Conservation (phyloP, 1,139 yeast genomes). For the Nakaseomyces sp. region DNA sequence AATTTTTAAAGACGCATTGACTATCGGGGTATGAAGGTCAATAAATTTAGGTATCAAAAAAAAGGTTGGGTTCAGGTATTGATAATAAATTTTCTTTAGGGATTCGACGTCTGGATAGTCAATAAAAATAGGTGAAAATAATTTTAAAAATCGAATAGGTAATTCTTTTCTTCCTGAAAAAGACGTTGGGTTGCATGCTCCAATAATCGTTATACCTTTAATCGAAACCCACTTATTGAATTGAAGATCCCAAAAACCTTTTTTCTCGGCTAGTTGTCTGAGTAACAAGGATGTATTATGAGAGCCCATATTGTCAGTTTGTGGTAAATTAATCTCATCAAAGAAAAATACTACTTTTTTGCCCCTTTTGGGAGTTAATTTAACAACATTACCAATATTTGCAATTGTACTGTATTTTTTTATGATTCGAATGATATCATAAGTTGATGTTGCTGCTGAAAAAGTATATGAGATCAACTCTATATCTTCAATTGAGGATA, state of each 20-base stretch:
- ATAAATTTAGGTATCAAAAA: slow-evolving; percentile 55
- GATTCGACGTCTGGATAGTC: slow-evolving; percentile 72
- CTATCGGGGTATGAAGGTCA: slow-evolving; percentile 45
- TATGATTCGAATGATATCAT: slow-evolving; percentile 51
- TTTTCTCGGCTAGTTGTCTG: slow-evolving; percentile 63
- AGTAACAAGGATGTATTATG: slow-evolving; percentile 68
- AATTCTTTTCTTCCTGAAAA: slow-evolving; percentile 66
- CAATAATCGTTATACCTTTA: slow-evolving; percentile 71
- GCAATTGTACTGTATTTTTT: slow-evolving; percentile 66
- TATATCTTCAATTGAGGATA: slow-evolving; percentile 49
- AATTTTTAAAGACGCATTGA: slow-evolving; percentile 58
- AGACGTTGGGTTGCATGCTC: slow-evolving; percentile 87
- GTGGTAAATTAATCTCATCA: slow-evolving; percentile 86
- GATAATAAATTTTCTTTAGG: slow-evolving; percentile 54
- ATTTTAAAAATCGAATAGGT: slow-evolving; percentile 60
- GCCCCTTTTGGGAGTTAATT: slow-evolving; percentile 55
- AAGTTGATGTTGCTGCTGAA: slow-evolving; percentile 71
- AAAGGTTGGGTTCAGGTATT: slow-evolving; percentile 51
- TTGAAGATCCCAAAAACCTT: slow-evolving; percentile 67
- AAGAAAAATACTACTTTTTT: slow-evolving; percentile 80
- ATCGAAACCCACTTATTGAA: slow-evolving; percentile 60
- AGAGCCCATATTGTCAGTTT: slow-evolving; percentile 63
- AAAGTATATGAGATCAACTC: slow-evolving; percentile 69
- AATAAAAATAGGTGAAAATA: slow-evolving; percentile 58
- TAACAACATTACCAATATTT: slow-evolving; percentile 43